Base-by-base conservation (phyloP, 2,329 filamentous ascomycete species). In the Diaporthe vexans region DNA sequence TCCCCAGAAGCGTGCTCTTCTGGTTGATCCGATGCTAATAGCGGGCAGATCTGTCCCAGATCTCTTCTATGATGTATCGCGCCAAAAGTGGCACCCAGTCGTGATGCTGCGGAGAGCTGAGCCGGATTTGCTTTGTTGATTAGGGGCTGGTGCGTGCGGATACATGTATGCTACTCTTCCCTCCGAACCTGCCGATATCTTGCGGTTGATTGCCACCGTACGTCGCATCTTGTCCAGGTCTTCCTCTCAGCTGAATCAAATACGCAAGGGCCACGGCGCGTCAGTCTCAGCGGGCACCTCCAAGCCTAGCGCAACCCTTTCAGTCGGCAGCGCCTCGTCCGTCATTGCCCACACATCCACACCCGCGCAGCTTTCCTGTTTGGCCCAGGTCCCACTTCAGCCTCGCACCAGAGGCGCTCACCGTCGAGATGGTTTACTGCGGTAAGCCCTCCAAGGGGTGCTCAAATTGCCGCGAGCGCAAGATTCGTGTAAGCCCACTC, bases 381-480 rank as follows among this genome's bases (percentile, higher is more conserved):
- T 67, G 63, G 63, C 48, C 43, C 33, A 52, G 65, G 65, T 43
- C 51, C 51, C 65, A 54, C 65, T 57, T 37, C 63, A 52, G 33
- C 63, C 61, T 68, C 63, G 26, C 63, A 54, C 24, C n/a, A 8
- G 63, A 68, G 63, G 48, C 19, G 48, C 63, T 40, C 63, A 51
- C 10, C 9, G 58, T 52, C 57, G 46, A 72, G n/a, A 90, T 90
- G 88, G 88, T 90, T 8, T 90, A 89, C 78, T 90, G 88, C 77
- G 88, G 88, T 7, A 89, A 89, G 77, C 88, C 88, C 57, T 90
- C 88, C 51, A 88, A 88, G 78, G 88, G 88, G 54, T 90, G 88
- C 80, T 88, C 87, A 76, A 87, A 83, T 76, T 90, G 88, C 77
- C 85, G 88, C 76, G 85, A 87, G 78, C 86, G 88, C 77, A 90